Evolutionary conservation across 2,329 filamentous ascomycete genomes (phyloP).

Genomic region (Xylaria sp.): DNA sequence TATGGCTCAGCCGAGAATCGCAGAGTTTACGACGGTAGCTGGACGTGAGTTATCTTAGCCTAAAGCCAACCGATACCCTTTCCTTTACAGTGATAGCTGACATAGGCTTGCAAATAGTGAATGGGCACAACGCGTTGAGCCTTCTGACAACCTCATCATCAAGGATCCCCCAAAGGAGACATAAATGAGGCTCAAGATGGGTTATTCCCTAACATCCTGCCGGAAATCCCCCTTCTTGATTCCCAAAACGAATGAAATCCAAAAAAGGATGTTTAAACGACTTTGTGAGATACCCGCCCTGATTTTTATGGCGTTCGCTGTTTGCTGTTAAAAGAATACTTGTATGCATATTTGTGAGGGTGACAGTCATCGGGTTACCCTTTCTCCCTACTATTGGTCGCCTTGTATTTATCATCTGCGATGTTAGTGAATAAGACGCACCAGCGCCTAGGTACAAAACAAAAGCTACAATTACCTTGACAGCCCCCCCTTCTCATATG

Average conservation of each 20-base stretch:
- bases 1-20: constrained; percentile 75
- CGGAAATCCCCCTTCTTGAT: constrained; percentile 27
- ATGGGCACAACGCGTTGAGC: constrained; percentile 74
- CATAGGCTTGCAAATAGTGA: constrained; percentile 57
- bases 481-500: constrained; percentile 13
- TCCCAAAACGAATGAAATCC: constrained; percentile 6
- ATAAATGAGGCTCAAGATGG: constrained; percentile 13
- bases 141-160: constrained; percentile 70
- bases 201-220: neutral
- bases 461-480: neutral
- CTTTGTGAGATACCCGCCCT: constrained; percentile 36
- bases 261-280: constrained; percentile 33
- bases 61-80: neutral
- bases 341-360: constrained; percentile 25
- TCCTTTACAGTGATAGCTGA: constrained; percentile 43
- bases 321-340: constrained; percentile 17
- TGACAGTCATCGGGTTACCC: constrained; percentile 7
- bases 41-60: constrained; percentile 78
- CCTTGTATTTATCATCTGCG: too few relatives aligned
- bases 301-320: constrained; percentile 24
- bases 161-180: constrained; percentile 54
- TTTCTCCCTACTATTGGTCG: constrained; percentile 6
- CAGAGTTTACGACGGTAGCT: constrained; percentile 93
- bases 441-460: constrained; percentile 1
- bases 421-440: constrained; percentile 20